Evolutionary conservation across 495 filamentous ascomycete genomes (phyloP).

Genomic region (Barbatosphaeria neglecta): DNA sequence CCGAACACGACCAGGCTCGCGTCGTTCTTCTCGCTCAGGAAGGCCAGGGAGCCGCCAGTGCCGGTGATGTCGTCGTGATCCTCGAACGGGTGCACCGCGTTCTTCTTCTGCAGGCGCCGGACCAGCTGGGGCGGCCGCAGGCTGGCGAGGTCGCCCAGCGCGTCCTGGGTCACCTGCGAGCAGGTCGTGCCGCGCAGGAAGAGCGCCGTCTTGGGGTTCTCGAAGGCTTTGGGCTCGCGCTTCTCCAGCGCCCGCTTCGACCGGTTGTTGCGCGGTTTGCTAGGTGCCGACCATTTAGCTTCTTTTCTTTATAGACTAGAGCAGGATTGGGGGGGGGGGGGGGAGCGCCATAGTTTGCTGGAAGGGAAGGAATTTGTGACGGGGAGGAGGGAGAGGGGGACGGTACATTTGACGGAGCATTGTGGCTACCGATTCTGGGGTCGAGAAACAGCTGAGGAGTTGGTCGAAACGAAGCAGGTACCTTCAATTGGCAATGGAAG

Average conservation of each 20-base stretch:
- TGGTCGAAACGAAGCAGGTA: too few relatives aligned
- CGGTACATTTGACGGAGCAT: too few relatives aligned
- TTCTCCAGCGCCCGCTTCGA: constrained; percentile 88
- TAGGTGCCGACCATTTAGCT: too few relatives aligned
- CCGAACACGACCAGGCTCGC: constrained; percentile 69
- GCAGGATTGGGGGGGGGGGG: too few relatives aligned
- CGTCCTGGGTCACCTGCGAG: constrained; percentile 64
- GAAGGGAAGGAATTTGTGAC: too few relatives aligned
- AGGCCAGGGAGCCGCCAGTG: too few relatives aligned
- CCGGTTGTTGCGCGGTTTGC: constrained; percentile 87
- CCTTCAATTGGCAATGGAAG: too few relatives aligned
- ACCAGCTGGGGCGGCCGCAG: constrained; percentile 61
- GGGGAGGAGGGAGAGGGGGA: too few relatives aligned
- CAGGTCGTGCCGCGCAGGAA: constrained; percentile 76
- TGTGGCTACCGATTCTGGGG: too few relatives aligned
- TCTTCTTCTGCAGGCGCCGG: constrained; percentile 90
- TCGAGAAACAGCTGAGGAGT: too few relatives aligned
- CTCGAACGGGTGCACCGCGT: constrained; percentile 87
- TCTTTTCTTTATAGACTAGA: too few relatives aligned
- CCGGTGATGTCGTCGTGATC: constrained; percentile 69
- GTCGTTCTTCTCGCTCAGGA: constrained; percentile 94
- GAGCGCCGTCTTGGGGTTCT: constrained; percentile 78
- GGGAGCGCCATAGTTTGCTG: too few relatives aligned
- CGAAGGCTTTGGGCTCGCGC: constrained; percentile 72
- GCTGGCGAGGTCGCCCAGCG: constrained; percentile 68